Base-by-base conservation (phyloP, 192 early-diverging fungal species). In the Chytriomyces sp. region DNA sequence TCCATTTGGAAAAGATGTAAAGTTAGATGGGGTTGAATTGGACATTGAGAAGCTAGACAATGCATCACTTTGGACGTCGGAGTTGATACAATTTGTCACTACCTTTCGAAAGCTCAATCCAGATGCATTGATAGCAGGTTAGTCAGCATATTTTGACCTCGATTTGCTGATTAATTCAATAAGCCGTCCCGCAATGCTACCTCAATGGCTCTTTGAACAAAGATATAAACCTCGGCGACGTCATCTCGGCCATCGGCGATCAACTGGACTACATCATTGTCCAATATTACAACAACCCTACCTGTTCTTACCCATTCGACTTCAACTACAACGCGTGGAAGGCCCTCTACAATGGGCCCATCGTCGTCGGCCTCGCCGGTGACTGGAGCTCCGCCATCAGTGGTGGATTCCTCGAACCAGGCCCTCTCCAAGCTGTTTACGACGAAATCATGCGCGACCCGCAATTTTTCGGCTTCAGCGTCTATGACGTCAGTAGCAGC, bases 11-110 rank as follows among this genome's bases (percentile, higher is more conserved):
- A 38, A 10, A 8, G 56, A 55, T 25, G 64, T 34, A 14, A 31
- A 54, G 7, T 52, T 66, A 22, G 64, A 66, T 32, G 64, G 64
- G 10, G 22, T 66, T 32, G 49, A 66, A 25, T 31, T 66, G 10
- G 64, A 66, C 25, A 66, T 66, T 34, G 49, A 66, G 49, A 66
- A 66, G 33, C 22, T 44, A 8, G 44, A 8, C 30, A 8, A n/a
- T n/a, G n/a, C n/a, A n/a, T n/a, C 38, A 7, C 6, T 7, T 26
- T 25, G 26, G 7, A 33, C 6, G 8, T 7, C 31, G 7, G 60
- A 62, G 37, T 10, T 62, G 34, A 26, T 62, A 17, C 5, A 7
- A 39, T 17, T 62, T 5, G 8, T 39, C 17, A 7, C 31, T 8
- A 33, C 34, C 7, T 6, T 62, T 34, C 7, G 28, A 33, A 39